These are phyloP conservation scores for Exophiala oligosperma DNA, from an alignment of 2,329 filamentous ascomycete species.

Conservation along the genomic window DNA sequence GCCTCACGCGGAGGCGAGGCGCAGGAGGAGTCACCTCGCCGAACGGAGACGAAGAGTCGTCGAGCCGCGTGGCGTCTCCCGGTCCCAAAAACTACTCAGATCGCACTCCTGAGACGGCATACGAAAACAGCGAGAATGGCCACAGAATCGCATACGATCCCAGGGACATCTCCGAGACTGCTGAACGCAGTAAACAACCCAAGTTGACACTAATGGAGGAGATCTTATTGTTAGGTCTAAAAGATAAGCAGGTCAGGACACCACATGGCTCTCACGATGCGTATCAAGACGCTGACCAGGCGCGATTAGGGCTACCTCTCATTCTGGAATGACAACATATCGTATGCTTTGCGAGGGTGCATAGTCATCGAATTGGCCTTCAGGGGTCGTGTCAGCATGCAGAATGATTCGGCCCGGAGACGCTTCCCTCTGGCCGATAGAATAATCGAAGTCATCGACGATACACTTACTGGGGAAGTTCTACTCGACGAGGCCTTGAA, in stretches of 20 bases:
- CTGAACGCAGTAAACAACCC: slow-evolving; percentile 93
- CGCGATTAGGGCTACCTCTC: slow-evolving; percentile 84
- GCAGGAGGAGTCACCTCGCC: slow-evolving; percentile 54
- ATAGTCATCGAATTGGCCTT: slow-evolving; percentile 98
- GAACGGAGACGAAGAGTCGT: slow-evolving; percentile 60
- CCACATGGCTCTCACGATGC: slow-evolving; percentile 44
- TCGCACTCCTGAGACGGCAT: slow-evolving; percentile 72
- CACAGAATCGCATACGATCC: slow-evolving; percentile 99
- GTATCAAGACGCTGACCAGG: background rate
- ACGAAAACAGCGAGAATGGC: slow-evolving; percentile 83
- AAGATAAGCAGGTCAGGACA: slow-evolving; percentile 88
- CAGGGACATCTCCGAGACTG: slow-evolving; percentile 93
- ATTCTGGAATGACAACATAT: slow-evolving; percentile 99
- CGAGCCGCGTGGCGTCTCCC: slow-evolving; percentile 66
- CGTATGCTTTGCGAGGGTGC: slow-evolving; percentile 93
- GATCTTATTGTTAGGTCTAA: slow-evolving; percentile 88
- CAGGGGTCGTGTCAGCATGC: slow-evolving; percentile 95
- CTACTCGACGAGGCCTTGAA: slow-evolving; percentile 96
- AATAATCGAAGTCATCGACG: slow-evolving; percentile 94
- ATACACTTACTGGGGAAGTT: slow-evolving; percentile 93
- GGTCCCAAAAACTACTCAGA: slow-evolving; percentile 58
- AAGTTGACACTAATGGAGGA: slow-evolving; percentile 99
- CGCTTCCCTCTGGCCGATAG: slow-evolving; percentile 91
- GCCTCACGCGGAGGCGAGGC: slow-evolving; percentile 69
- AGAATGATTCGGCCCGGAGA: slow-evolving; percentile 89